These are phyloP conservation scores for Populus pruinosa DNA, from an alignment of 345 rosid genomes.

Conservation along the genomic window DNA sequence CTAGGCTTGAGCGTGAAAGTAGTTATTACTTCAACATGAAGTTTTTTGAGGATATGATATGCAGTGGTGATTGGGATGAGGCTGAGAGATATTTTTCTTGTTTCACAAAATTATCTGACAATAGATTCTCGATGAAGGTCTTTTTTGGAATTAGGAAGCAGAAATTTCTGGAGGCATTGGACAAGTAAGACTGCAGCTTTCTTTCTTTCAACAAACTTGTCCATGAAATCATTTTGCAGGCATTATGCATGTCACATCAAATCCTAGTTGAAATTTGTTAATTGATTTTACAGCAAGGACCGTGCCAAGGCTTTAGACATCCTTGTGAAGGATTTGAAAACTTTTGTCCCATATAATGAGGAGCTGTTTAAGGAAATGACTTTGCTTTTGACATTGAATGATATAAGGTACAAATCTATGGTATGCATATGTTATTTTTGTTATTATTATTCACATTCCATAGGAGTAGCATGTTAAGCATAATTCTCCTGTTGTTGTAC, in stretches of 20 bases:
- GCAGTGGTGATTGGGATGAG: constrained; percentile 28
- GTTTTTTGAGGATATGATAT: constrained; percentile 35
- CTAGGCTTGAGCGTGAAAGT: constrained; percentile 39
- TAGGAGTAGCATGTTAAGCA: not conserved
- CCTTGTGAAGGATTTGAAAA: constrained; percentile 39
- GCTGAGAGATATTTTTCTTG: constrained; percentile 33
- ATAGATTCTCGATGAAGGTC: constrained; percentile 34
- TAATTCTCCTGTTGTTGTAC: constrained; percentile 10
- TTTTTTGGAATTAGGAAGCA: constrained; percentile 36
- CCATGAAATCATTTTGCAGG: not conserved
- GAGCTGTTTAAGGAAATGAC: constrained; percentile 37
- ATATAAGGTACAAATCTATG: constrained; percentile 27
- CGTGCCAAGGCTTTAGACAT: constrained; percentile 35
- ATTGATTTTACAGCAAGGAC: constrained; percentile 24
- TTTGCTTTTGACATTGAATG: constrained; percentile 31
- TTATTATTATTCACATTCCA: not conserved
- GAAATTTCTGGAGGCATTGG: constrained; percentile 37
- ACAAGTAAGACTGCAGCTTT: constrained; percentile 17
- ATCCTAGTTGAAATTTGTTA: not conserved
- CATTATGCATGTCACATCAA: not conserved
- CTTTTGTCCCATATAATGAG: constrained; percentile 17
- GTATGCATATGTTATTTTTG: not conserved
- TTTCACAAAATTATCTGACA: constrained; percentile 29
- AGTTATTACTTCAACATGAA: constrained; percentile 36
- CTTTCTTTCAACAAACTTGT: not conserved